These are phyloP conservation scores for Rhynchosporium secalis DNA, from an alignment of 2,329 filamentous ascomycete genomes.

Conservation along the genomic window DNA sequence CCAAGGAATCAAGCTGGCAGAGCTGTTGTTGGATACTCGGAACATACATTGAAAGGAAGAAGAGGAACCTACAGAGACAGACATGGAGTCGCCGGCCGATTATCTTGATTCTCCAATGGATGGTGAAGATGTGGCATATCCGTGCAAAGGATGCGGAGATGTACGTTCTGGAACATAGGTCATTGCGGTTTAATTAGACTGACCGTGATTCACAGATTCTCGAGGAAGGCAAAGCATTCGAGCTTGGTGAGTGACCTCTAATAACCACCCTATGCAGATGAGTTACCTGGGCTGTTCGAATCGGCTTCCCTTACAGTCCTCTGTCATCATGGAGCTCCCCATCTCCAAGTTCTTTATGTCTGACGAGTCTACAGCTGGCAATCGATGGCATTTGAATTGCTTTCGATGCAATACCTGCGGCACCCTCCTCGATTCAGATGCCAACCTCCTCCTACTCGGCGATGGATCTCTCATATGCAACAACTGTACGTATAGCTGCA, in stretches of 20 bases:
- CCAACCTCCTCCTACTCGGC: constrained; percentile 92
- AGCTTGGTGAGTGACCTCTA: constrained; percentile 69
- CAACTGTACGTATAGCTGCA: constrained; percentile 99
- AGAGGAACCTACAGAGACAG: constrained; percentile 29
- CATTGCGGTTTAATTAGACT: constrained; percentile 28
- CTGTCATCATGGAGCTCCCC: constrained; percentile 4
- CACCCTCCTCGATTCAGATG: constrained; percentile 95
- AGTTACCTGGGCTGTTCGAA: not conserved
- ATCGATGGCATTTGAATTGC: constrained; percentile 98
- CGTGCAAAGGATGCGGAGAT: constrained; percentile 92
- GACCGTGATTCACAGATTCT: constrained; percentile 67
- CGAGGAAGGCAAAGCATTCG: constrained; percentile 97
- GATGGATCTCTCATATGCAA: constrained; percentile 99
- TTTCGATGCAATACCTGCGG: constrained; percentile 96
- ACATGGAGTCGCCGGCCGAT: constrained; percentile 55
- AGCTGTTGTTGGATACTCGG: constrained; percentile 22
- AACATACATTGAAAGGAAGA: not conserved
- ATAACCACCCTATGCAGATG: not conserved
- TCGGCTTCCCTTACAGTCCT: not conserved
- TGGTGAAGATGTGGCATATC: constrained; percentile 75
- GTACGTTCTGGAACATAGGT: constrained; percentile 50
- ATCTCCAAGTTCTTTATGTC: constrained; percentile 21
- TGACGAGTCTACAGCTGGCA: constrained; percentile 65
- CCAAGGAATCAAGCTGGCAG: constrained; percentile 33
- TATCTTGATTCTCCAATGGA: constrained; percentile 59